Evolutionary conservation across 495 filamentous ascomycete genomes (phyloP), one percentile per base, ranked within the genome.

Genomic region (Penicillium maclennaniae): DNA sequence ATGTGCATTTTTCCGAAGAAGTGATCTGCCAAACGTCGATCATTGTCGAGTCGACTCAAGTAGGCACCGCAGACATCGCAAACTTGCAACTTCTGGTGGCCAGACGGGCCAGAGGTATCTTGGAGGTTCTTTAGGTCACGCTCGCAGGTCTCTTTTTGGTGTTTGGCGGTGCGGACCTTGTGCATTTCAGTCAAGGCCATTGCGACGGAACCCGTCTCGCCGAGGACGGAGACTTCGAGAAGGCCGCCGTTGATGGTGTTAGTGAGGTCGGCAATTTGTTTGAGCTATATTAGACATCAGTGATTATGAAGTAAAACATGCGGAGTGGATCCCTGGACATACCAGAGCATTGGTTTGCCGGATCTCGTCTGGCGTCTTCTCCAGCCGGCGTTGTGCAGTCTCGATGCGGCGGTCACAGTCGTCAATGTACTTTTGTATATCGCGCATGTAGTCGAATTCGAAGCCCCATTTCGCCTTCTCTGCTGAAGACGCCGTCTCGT

Each of bases 1-100:
- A 98, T 76, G 64, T 98, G 93, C 95, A 98, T 97, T 77, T 98
- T 98, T 27, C 93, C 93, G 68, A 95, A 97, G 70, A 98, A 98
- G 63, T 98, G 93, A 68, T 98, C 93, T 25, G 93, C 93, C 69
- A 98, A 64, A 26, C 93, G 77, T 17, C 93, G 81, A 65, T 98
- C 93, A 62, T 98, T 98, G 65, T 98, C 93, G 21, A 98, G 81
- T 17, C 93, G 71, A 49, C 82, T 87, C 48, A 98, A 78, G 66
- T 98, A 98, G 4, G 93, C 93, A 45, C 87, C 92, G 71, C 93
- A 98, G 1, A 97, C 95, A 69, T 98, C 93, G 79, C 93, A 98
- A 17, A 98, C 93, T 70, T 97, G 95, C 46, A 98, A 75, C 63
- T 97, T 97, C 74, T 98, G 93, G 73, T 98, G 93, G 10, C 93